A percentile compares a stretch with the other conserved stretches of the same genome.
These are phyloP conservation scores for Hericium erinaceus DNA, from an alignment of 768 basidiomycete species.

Conservation along the genomic window DNA sequence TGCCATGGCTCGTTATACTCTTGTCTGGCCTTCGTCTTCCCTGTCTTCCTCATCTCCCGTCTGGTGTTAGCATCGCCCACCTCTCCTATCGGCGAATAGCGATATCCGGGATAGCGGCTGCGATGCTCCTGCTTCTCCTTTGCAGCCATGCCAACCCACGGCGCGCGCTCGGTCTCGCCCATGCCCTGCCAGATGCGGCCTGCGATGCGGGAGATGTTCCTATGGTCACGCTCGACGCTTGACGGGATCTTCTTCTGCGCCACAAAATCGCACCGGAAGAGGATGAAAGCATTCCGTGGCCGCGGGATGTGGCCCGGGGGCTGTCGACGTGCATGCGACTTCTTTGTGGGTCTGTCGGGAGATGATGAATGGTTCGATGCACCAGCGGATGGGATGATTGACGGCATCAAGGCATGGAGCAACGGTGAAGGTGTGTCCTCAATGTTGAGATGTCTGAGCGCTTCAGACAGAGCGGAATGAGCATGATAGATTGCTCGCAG, in stretches of 20 bases:
- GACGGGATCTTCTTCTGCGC: conserved; percentile 48
- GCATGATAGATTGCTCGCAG: background rate
- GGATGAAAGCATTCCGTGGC: conserved; percentile 71
- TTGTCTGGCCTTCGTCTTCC: background rate
- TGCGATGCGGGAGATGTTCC: conserved; percentile 58
- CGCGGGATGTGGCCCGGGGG: conserved; percentile 54
- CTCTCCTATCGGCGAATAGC: conserved; percentile 3
- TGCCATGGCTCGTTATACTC: background rate
- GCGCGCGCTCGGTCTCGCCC: conserved; percentile 32
- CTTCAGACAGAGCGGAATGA: background rate
- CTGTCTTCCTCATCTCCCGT: background rate
- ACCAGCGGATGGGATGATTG: background rate
- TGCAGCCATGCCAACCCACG: conserved; percentile 43
- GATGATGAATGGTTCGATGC: background rate
- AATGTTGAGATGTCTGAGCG: background rate
- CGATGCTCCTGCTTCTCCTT: conserved; percentile 37
- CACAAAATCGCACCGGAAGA: conserved; percentile 69
- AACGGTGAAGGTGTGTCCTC: background rate
- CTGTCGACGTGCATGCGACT: conserved; percentile 41
- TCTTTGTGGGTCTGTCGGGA: conserved; percentile 18
- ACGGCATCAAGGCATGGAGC: background rate
- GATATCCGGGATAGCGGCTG: conserved; percentile 26
- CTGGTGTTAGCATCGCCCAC: background rate
- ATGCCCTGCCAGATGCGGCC: conserved; percentile 60
- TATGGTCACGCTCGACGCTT: conserved; percentile 52